Evolutionary conservation across 139 green algal genomes (phyloP), one percentile per base, ranked within the genome.

Genomic region (Choricystis sp.): DNA sequence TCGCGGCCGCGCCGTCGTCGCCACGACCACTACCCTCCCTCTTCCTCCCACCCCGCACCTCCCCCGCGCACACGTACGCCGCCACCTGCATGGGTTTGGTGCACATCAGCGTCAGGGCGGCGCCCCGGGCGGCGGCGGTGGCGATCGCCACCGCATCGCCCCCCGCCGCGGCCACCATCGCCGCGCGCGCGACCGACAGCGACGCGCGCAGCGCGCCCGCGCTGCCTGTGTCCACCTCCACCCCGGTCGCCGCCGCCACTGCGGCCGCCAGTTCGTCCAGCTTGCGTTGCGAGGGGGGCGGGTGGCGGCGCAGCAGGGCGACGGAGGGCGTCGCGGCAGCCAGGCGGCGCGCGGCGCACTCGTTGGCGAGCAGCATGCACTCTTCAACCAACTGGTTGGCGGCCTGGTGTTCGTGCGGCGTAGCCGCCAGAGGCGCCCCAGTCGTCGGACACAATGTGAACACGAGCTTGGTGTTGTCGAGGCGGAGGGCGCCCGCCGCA

Each of bases 351-450:
- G 90, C 92, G 29, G 94, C 90, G 21, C 63, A 77, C 69, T 83
- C 87, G 72, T 98, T 98, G 56, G 92, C 90, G 58, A 94, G 81
- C 76, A 98, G 80, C 92, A 98, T 98, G 62, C 94, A 96, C 79
- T 98, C 92, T 78, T 98, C 92, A 29, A 98, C 85, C 59, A 98
- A 71, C 31, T 85, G 69, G 74, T 98, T 96, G 58, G 87, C 77
- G 60, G 91, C 87, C 28, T 65, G 28, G 58, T 66, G 62, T 56
- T 52, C 9, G 40, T 52, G 20, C 16, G 5, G 31, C 57, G 48
- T 27, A 4, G 49, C 21, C 49, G 27, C 31, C 19, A 3, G 19
- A 29, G 49, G 21, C 4, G 31, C 59, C 26, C 59, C n/a, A 21
- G 28, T 28, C 26, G 59, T 20, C 27, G 59, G 28, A 68, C 95